Conservation (phyloP, 2,329 filamentous ascomycete species). For the Colletotrichum eleusines region DNA sequence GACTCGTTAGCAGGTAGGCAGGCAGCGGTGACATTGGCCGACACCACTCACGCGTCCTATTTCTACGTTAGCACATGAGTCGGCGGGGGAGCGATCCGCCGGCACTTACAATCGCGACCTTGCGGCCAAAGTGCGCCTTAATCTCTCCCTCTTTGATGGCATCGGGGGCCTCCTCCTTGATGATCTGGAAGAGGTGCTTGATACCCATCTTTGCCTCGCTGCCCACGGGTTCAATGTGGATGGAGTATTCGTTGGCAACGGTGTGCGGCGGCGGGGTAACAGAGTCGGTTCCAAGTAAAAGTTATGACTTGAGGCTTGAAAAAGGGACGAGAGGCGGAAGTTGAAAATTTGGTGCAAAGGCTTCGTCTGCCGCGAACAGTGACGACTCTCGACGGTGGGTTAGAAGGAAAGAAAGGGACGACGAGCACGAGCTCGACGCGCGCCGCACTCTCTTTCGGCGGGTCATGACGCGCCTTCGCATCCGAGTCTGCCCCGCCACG, state of each 20-base stretch:
- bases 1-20: conserved; percentile 31
- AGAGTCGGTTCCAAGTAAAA: background rate
- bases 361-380: background rate
- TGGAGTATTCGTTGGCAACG: background rate
- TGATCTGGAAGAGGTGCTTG: conserved; percentile 82
- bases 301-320: background rate
- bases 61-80: background rate
- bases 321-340: background rate
- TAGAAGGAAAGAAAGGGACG: background rate
- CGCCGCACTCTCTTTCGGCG: conserved; percentile 8
- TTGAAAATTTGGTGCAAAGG: too few species aligned
- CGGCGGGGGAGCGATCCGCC: background rate
- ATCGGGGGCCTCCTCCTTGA: conserved; percentile 94
- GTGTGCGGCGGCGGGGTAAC: background rate
- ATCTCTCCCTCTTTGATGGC: conserved; percentile 97
- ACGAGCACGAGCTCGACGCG: conserved; percentile 20
- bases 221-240: background rate
- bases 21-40: too few species aligned
- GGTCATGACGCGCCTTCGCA: conserved; percentile 32
- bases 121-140: conserved; percentile 98
- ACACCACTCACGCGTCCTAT: conserved; percentile 68
- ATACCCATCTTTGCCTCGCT: conserved; percentile 66
- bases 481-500: conserved; percentile 10
- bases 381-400: background rate
- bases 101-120: conserved; percentile 89